Evolutionary conservation across 352 stramenopile genomes (phyloP).

Genomic region (Aphanomyces invadans): DNA sequence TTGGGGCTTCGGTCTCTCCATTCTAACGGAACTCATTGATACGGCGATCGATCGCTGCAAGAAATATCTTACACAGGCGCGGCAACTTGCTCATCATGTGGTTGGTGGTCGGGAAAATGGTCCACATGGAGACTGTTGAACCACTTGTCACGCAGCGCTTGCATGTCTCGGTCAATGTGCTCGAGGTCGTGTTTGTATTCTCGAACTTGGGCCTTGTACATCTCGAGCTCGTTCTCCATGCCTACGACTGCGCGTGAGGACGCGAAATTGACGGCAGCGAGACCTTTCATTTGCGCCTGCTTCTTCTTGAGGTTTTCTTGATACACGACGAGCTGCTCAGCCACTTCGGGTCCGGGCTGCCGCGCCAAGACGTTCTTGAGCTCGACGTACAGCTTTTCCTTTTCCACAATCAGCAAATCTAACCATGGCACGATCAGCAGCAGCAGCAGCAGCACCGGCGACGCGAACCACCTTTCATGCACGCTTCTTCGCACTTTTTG

Average conservation of each 20-base stretch:
- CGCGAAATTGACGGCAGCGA: slow-evolving; percentile 23
- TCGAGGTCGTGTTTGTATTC: slow-evolving; percentile 63
- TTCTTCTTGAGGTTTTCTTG: slow-evolving; percentile 85
- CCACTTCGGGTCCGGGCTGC: slow-evolving; percentile 80
- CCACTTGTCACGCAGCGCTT: slow-evolving; percentile 56
- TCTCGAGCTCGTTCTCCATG: slow-evolving; percentile 87
- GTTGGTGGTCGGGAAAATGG: not conserved
- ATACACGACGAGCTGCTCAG: slow-evolving; percentile 82
- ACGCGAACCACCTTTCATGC: slow-evolving; percentile 36
- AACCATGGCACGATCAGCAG: not conserved
- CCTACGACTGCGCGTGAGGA: slow-evolving; percentile 32
- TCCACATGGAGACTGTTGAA: slow-evolving; percentile 27
- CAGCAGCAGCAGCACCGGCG: not conserved
- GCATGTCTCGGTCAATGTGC: slow-evolving; percentile 53
- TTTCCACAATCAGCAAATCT: slow-evolving; percentile 67
- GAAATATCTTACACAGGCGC: not conserved
- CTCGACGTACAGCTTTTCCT: slow-evolving; percentile 90
- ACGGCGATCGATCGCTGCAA: not conserved
- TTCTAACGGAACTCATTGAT: too few species aligned
- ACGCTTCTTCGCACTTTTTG: slow-evolving; percentile 65
- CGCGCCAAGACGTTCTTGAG: slow-evolving; percentile 83
- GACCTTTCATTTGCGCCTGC: slow-evolving; percentile 48
- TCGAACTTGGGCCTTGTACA: slow-evolving; percentile 90
- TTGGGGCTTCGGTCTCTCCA: slow-evolving; percentile 10
- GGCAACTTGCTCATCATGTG: not conserved